Conservation (phyloP, 768 basidiomycete genomes). For the Podaxis sp. region DNA sequence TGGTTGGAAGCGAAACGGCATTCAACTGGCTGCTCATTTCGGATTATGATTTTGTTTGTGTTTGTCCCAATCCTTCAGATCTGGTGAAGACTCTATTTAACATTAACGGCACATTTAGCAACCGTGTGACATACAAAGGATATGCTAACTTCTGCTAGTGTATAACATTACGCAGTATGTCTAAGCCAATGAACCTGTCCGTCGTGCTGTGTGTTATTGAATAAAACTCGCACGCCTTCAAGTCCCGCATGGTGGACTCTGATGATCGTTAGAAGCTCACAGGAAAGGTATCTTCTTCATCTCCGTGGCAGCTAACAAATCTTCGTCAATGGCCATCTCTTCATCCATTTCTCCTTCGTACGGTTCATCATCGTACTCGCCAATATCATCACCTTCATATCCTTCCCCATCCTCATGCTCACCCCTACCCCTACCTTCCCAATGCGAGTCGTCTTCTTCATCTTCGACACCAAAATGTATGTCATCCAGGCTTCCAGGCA, state of each 20-base stretch:
- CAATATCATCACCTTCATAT: slow-evolving; percentile 25
- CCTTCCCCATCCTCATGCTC: slow-evolving; percentile 30
- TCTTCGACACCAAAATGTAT: slow-evolving; percentile 53
- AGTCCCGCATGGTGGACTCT: background rate
- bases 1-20: no score
- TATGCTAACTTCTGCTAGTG: background rate
- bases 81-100: background rate
- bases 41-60: no score
- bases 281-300: slow-evolving; percentile 76
- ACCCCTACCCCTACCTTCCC: slow-evolving; percentile 26
- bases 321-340: slow-evolving; percentile 76
- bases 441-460: slow-evolving; percentile 36
- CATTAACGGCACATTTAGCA: background rate
- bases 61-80: no score
- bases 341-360: slow-evolving; percentile 59
- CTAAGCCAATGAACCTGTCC: background rate
- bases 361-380: slow-evolving; percentile 28
- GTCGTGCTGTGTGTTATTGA: background rate
- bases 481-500: slow-evolving; percentile 74
- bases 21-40: no score
- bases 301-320: slow-evolving; percentile 74
- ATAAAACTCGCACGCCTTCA: background rate
- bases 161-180: background rate
- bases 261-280: slow-evolving; percentile 22
- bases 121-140: background rate